Conservation (phyloP, 1,284 basidiomycete genomes). For the Boletellus dicymbophilus region DNA sequence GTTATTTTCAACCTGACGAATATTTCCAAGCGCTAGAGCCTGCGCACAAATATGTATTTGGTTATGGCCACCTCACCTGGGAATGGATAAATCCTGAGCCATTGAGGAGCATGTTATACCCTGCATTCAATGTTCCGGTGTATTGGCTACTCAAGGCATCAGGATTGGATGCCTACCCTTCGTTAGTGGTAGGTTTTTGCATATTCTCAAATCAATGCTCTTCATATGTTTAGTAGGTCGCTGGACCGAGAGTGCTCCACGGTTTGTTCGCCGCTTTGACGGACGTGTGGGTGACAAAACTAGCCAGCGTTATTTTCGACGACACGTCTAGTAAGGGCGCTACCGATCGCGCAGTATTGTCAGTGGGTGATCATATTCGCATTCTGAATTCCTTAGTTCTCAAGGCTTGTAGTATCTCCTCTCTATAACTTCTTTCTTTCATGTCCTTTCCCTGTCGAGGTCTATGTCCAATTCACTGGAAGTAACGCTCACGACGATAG, state of each 20-base stretch:
- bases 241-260: constrained; percentile 78
- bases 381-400: neutral
- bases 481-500: constrained; percentile 81
- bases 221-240: constrained; percentile 45
- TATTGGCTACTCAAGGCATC: constrained; percentile 71
- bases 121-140: constrained; percentile 74
- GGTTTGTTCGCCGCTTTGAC: constrained; percentile 80
- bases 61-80: constrained; percentile 94
- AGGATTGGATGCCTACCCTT: constrained; percentile 32
- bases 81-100: constrained; percentile 84
- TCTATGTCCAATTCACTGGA: constrained; percentile 95
- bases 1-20: constrained; percentile 98
- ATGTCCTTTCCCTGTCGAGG: constrained; percentile 82
- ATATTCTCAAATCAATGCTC: neutral
- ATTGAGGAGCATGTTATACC: constrained; percentile 74
- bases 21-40: constrained; percentile 96
- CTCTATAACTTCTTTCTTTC: constrained; percentile 87
- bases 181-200: constrained; percentile 26
- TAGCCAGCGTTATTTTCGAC: constrained; percentile 66
- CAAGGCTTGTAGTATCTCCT: constrained; percentile 63
- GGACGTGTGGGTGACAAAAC: constrained; percentile 72
- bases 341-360: constrained; percentile 43
- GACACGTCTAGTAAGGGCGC: constrained; percentile 40
- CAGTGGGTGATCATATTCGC: constrained; percentile 50
- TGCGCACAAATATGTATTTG: constrained; percentile 87